phyloP scores from a whole-genome alignment of 805 yeast genomes.

The Myxozyma geophila region DNA sequence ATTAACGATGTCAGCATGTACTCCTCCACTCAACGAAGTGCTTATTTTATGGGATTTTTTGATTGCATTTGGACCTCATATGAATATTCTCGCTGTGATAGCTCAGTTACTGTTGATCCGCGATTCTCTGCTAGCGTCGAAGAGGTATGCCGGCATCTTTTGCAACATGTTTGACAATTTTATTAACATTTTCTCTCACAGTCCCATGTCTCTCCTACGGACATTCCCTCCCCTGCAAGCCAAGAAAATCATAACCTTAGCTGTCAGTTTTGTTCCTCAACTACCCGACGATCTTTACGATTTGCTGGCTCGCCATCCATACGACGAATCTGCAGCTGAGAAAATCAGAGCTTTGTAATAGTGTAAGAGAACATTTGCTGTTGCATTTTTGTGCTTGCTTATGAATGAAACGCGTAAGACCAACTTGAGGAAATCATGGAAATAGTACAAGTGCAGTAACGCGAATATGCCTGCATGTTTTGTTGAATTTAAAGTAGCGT shows the following conservation, averaged over 20 bases:
- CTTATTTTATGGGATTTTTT: conserved; percentile 85
- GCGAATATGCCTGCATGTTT: too few relatives aligned
- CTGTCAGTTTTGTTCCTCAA: conserved; percentile 77
- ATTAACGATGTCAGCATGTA: conserved; percentile 82
- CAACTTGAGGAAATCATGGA: too few relatives aligned
- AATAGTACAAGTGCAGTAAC: too few relatives aligned
- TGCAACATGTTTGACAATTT: conserved; percentile 28
- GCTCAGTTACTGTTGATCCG: conserved; percentile 80
- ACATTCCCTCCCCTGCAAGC: conserved; percentile 75
- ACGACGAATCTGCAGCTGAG: conserved; percentile 52
- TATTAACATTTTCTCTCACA: not conserved
- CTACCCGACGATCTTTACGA: conserved; percentile 70
- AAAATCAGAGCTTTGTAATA: conserved; percentile 16
- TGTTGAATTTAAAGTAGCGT: too few relatives aligned
- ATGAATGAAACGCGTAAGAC: too few relatives aligned
- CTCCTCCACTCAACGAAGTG: conserved; percentile 79
- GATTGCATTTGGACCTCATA: conserved; percentile 87
- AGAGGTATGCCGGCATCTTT: conserved; percentile 39
- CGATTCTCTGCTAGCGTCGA: conserved; percentile 59
- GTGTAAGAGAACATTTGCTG: not conserved
- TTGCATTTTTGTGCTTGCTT: too few relatives aligned
- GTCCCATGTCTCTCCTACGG: conserved; percentile 75
- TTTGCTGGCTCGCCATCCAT: conserved; percentile 64
- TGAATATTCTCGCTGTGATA: conserved; percentile 81
- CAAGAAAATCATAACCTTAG: conserved; percentile 72